These are phyloP conservation scores for Piper longum DNA, from an alignment of 164 flowering plant genomes.

Conservation along the genomic window DNA sequence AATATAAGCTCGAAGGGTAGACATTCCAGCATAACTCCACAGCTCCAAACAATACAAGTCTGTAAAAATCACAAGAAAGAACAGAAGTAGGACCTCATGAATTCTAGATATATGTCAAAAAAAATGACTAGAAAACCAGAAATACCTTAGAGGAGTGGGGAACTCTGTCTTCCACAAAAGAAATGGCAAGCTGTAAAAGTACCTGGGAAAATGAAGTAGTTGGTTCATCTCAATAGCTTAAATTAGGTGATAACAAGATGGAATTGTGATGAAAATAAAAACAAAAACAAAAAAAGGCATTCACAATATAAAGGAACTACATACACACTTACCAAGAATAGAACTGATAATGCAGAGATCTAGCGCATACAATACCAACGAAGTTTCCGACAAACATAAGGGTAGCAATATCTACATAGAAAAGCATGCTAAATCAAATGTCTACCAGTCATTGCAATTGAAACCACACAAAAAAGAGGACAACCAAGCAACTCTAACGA, in stretches of 20 bases:
- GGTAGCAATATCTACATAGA: slow-evolving; percentile 54
- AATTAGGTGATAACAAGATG: not conserved
- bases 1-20: slow-evolving; percentile 60
- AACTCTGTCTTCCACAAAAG: slow-evolving; percentile 63
- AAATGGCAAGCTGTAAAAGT: slow-evolving; percentile 71
- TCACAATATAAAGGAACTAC: not conserved
- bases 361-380: slow-evolving; percentile 76
- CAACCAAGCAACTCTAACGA: not conserved
- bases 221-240: not conserved
- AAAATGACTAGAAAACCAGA: not conserved
- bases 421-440: not conserved
- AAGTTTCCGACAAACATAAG: slow-evolving; percentile 85
- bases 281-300: too few species aligned
- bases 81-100: not conserved
- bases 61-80: slow-evolving; percentile 15
- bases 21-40: slow-evolving; percentile 89
- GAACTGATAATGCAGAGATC: slow-evolving; percentile 91
- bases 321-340: slow-evolving; percentile 60
- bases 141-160: slow-evolving; percentile 48
- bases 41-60: slow-evolving; percentile 47
- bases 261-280: not conserved
- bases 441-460: not conserved
- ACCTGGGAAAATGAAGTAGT: slow-evolving; percentile 38
- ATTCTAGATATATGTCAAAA: not conserved
- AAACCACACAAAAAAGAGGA: not conserved